Evolutionary conservation across 2,329 filamentous ascomycete species (phyloP).

Genomic region (Cladophialophora immunda): DNA sequence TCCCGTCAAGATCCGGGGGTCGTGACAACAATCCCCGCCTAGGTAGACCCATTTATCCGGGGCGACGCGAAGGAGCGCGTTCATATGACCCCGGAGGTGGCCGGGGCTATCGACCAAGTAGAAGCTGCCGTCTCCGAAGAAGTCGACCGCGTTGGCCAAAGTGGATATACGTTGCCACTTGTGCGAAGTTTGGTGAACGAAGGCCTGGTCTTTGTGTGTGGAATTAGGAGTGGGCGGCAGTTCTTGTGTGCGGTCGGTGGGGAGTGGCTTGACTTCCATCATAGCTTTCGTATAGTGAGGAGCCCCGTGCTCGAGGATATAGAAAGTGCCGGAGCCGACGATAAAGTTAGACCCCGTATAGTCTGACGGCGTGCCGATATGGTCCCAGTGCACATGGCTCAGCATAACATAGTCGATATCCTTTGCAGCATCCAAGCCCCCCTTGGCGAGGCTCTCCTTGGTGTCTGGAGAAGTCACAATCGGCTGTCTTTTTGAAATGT

Average conservation of each 20-base stretch:
- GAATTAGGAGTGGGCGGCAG: constrained; percentile 49
- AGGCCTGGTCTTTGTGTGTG: constrained; percentile 35
- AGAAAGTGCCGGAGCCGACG: constrained; percentile 58
- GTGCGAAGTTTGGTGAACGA: constrained; percentile 40
- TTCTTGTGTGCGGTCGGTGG: constrained; percentile 47
- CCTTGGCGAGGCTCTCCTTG: constrained; percentile 46
- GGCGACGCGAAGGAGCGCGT: constrained; percentile 42
- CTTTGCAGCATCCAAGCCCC: constrained; percentile 45
- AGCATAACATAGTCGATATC: constrained; percentile 55
- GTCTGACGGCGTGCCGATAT: constrained; percentile 61
- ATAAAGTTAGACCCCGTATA: constrained; percentile 60
- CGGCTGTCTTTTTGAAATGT: constrained; percentile 42
- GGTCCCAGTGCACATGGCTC: constrained; percentile 48
- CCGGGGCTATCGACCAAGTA: constrained; percentile 45
- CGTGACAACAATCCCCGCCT: constrained; percentile 47
- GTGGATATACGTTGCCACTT: constrained; percentile 54
- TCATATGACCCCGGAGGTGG: constrained; percentile 47
- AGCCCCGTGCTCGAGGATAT: constrained; percentile 52
- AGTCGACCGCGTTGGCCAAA: constrained; percentile 55
- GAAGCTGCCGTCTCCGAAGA: constrained; percentile 52
- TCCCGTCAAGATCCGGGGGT: constrained; percentile 43
- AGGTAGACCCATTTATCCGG: constrained; percentile 46
- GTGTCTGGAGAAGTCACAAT: constrained; percentile 40
- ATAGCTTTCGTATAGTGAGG: constrained; percentile 39
- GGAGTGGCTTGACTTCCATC: constrained; percentile 44